Evolutionary conservation across 1,284 basidiomycete genomes (phyloP).

Genomic region (Afroboletus lepidellus): DNA sequence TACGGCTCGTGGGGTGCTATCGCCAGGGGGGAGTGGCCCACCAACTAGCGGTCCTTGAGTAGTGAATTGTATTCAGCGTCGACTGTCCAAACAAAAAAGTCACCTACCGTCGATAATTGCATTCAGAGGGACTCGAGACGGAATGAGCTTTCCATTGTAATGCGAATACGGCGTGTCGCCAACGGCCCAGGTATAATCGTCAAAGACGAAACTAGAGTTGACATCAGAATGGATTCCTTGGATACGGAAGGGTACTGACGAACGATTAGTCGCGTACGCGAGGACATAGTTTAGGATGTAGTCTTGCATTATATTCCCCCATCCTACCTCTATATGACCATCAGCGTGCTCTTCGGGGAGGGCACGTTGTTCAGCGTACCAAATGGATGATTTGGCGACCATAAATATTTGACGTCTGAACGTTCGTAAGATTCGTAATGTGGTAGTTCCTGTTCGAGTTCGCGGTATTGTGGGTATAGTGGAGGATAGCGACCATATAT

Average conservation of each 20-base stretch:
- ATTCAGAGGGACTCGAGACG: constrained; percentile 37
- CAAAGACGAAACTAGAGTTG: constrained; percentile 38
- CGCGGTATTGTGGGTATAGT: constrained; percentile 15
- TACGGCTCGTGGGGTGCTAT: constrained; percentile 36
- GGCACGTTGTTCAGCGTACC: constrained; percentile 4
- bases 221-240: neutral
- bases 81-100: neutral
- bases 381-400: constrained; percentile 30
- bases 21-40: constrained; percentile 31
- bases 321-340: constrained; percentile 30
- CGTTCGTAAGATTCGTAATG: constrained; percentile 23
- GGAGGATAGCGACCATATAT: constrained; percentile 25
- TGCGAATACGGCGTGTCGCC: constrained; percentile 30
- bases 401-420: constrained; percentile 29
- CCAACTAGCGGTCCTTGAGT: constrained; percentile 40
- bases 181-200: constrained; percentile 38
- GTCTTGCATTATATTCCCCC: constrained; percentile 45
- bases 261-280: constrained; percentile 34
- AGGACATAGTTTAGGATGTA: constrained; percentile 35
- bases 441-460: constrained; percentile 15
- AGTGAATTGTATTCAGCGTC: neutral
- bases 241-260: constrained; percentile 26
- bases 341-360: constrained; percentile 2
- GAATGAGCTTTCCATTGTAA: constrained; percentile 33
- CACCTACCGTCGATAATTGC: constrained; percentile 25